These are phyloP conservation scores for Hyphopichia buzzinii DNA, from an alignment of 1,139 yeast species.

Conservation along the genomic window DNA sequence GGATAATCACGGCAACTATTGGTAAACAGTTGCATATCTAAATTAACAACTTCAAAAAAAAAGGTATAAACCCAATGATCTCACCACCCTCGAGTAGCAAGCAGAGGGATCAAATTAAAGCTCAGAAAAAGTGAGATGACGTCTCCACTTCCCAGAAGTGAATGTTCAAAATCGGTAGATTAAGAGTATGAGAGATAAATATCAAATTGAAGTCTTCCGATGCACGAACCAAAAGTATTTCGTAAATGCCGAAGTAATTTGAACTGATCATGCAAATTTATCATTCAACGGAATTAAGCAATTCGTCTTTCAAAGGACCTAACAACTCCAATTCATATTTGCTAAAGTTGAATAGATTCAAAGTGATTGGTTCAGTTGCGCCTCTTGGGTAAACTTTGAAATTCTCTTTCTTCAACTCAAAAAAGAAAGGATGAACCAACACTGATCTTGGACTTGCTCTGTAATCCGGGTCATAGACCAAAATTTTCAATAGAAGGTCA, in stretches of 20 bases:
- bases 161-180: background rate
- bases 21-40: no score
- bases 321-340: constrained; percentile 50
- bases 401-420: constrained; percentile 58
- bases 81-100: no score
- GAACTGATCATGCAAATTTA: background rate
- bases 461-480: constrained; percentile 70
- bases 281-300: constrained; percentile 13
- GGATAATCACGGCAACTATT: no score
- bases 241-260: background rate
- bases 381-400: constrained; percentile 62
- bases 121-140: no score
- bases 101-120: no score
- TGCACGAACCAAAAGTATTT: background rate
- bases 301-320: constrained; percentile 42
- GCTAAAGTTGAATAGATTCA: constrained; percentile 53
- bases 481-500: constrained; percentile 64
- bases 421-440: constrained; percentile 69
- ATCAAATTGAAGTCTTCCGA: background rate
- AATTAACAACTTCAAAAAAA: no score
- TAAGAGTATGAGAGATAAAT: background rate
- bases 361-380: constrained; percentile 35
- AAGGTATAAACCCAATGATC: no score
- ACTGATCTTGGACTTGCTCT: constrained; percentile 68
- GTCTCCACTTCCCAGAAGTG: constrained; percentile 1